Evolutionary conservation across 108 stramenopile species (phyloP).

Genomic region (Fistulifera pelliculosa): DNA sequence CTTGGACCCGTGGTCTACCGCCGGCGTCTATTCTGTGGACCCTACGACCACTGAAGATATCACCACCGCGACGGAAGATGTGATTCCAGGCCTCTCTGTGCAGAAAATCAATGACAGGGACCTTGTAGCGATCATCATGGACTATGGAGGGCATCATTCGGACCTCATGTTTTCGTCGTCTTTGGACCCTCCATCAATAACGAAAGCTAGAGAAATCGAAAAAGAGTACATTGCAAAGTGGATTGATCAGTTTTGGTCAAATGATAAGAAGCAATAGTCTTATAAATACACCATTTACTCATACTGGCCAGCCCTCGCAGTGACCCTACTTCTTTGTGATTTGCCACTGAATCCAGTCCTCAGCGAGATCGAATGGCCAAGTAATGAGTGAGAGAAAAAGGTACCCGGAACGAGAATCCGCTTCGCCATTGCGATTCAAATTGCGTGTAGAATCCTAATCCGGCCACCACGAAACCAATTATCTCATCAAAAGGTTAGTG

Average conservation of each 20-base stretch:
- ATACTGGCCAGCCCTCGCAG: neutral
- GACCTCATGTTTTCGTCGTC: constrained; percentile 71
- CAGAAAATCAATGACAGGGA: constrained; percentile 25
- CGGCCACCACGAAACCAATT: constrained; percentile 63
- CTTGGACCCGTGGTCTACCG: constrained; percentile 81
- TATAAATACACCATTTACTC: neutral
- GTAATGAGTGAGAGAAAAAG: constrained; percentile 72
- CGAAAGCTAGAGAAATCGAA: constrained; percentile 44
- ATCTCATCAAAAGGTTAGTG: constrained; percentile 69
- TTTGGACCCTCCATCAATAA: constrained; percentile 49
- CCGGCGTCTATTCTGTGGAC: constrained; percentile 39
- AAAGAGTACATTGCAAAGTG: constrained; percentile 30
- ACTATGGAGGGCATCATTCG: constrained; percentile 78
- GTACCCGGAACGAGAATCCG: constrained; percentile 45
- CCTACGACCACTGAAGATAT: constrained; percentile 1
- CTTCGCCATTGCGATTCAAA: constrained; percentile 33
- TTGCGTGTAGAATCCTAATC: constrained; percentile 74
- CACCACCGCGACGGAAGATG: neutral
- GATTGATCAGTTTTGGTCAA: constrained; percentile 28
- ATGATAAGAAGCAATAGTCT: neutral
- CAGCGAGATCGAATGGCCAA: constrained; percentile 65
- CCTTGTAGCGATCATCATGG: constrained; percentile 56
- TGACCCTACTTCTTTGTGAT: constrained; percentile 18
- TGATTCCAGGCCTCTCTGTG: constrained; percentile 12
- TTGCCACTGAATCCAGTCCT: constrained; percentile 65